A percentile compares a stretch with the other conserved stretches of the same genome.
Evolutionary conservation across 306 rosid genomes (phyloP).

Genomic region (Castanea sativa): DNA sequence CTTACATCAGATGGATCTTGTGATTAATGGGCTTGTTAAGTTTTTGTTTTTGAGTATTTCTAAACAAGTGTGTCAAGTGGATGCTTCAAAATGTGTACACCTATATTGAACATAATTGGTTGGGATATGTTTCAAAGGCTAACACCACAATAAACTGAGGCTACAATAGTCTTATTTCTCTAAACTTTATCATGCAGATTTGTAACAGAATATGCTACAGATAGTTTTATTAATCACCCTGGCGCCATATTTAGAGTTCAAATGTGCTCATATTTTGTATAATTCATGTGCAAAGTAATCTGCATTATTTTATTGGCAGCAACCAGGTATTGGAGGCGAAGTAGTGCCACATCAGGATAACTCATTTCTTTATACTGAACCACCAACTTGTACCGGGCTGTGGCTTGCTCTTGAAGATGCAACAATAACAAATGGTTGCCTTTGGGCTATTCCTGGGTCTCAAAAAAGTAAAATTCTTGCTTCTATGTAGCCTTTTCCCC

Average conservation of each 20-base stretch:
- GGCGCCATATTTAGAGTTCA: background rate
- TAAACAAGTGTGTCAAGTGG: background rate
- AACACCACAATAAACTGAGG: background rate
- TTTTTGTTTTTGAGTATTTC: background rate
- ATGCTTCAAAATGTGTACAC: too few species aligned
- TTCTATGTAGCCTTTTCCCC: background rate
- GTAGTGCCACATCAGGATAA: conserved; percentile 99
- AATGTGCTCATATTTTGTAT: conserved; percentile 11
- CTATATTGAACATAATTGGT: background rate
- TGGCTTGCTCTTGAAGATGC: conserved; percentile 98
- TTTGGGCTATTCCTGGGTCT: conserved; percentile 96
- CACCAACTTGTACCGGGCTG: conserved; percentile 89
- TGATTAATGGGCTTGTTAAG: background rate
- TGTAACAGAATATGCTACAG: background rate
- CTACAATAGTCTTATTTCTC: background rate
- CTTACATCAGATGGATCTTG: background rate
- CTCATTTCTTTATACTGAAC: conserved; percentile 87
- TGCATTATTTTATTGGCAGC: conserved; percentile 48
- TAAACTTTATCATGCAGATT: background rate
- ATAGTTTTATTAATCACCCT: background rate
- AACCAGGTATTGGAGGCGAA: conserved; percentile 98
- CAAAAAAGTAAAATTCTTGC: conserved; percentile 58
- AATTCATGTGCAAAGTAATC: conserved; percentile 3
- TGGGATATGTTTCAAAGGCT: background rate
- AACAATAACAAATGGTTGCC: conserved; percentile 70